Conservation (phyloP, 257 asterid species). For the Nicotiana paniculata region DNA sequence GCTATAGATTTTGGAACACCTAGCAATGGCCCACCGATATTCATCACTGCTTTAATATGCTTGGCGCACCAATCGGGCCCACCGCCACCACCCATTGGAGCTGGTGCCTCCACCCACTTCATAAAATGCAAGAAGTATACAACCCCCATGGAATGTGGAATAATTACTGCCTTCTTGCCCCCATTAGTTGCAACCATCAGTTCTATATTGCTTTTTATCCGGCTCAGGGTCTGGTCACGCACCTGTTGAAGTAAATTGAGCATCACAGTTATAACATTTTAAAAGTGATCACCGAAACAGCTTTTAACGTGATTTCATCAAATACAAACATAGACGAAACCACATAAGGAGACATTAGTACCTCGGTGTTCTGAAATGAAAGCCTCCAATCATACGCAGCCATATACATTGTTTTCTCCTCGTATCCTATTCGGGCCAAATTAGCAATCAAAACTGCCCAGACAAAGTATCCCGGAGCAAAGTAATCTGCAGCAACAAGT, state of each 20-base stretch:
- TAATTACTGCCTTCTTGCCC: slow-evolving; percentile 76
- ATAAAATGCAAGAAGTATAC: slow-evolving; percentile 78
- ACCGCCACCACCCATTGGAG: slow-evolving; percentile 95
- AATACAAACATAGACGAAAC: neutral
- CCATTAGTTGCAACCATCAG: slow-evolving; percentile 76
- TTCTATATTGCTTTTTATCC: slow-evolving; percentile 77
- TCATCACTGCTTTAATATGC: slow-evolving; percentile 80
- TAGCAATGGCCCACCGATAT: slow-evolving; percentile 79
- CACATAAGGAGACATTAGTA: slow-evolving; percentile 14
- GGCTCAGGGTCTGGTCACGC: slow-evolving; percentile 68
- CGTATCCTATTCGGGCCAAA: slow-evolving; percentile 88
- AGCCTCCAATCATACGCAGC: slow-evolving; percentile 99
- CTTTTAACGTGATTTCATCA: neutral
- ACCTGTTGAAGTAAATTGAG: slow-evolving; percentile 37
- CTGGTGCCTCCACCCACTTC: slow-evolving; percentile 95
- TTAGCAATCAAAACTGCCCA: slow-evolving; percentile 95
- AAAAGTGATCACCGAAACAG: neutral
- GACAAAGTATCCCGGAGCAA: slow-evolving; percentile 92
- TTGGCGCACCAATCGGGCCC: slow-evolving; percentile 92
- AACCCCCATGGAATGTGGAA: slow-evolving; percentile 96
- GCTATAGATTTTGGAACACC: slow-evolving; percentile 82
- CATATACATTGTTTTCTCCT: slow-evolving; percentile 95
- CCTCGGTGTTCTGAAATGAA: slow-evolving; percentile 96
- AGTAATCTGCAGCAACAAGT: slow-evolving; percentile 97
- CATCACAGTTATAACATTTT: neutral